Conservation (phyloP, 768 basidiomycete species). For the Calvatia gigantea region DNA sequence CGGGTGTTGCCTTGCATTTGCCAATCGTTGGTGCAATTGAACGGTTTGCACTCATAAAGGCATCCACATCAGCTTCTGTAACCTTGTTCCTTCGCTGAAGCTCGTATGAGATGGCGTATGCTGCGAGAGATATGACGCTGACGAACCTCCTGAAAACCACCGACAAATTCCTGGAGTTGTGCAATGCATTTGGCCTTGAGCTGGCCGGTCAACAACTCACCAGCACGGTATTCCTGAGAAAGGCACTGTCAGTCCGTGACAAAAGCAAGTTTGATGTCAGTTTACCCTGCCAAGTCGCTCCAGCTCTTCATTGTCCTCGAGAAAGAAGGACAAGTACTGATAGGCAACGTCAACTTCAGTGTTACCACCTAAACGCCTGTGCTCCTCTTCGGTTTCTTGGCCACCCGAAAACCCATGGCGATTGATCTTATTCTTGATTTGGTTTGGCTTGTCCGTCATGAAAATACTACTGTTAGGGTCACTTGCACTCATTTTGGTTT, state of each 20-base stretch:
- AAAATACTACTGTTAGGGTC: conserved; percentile 90
- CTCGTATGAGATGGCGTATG: conserved; percentile 11
- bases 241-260: background rate
- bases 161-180: conserved; percentile 77
- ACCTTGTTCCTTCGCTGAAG: conserved; percentile 73
- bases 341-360: conserved; percentile 95
- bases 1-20: conserved; percentile 26
- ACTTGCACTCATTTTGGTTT: conserved; percentile 99
- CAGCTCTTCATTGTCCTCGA: conserved; percentile 92
- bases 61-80: conserved; percentile 68
- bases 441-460: conserved; percentile 89
- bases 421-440: conserved; percentile 98
- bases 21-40: conserved; percentile 63
- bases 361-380: conserved; percentile 82
- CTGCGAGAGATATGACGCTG: background rate
- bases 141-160: conserved; percentile 73
- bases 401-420: conserved; percentile 96
- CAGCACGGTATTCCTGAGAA: conserved; percentile 85
- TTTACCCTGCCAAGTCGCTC: conserved; percentile 71
- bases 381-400: conserved; percentile 93
- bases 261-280: background rate
- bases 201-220: conserved; percentile 83
- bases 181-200: conserved; percentile 88
- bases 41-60: conserved; percentile 80
- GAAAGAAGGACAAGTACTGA: conserved; percentile 93